Evolutionary conservation across 345 rosid genomes (phyloP), one percentile per base, ranked within the genome.

Genomic region (Gossypioides kirkii): DNA sequence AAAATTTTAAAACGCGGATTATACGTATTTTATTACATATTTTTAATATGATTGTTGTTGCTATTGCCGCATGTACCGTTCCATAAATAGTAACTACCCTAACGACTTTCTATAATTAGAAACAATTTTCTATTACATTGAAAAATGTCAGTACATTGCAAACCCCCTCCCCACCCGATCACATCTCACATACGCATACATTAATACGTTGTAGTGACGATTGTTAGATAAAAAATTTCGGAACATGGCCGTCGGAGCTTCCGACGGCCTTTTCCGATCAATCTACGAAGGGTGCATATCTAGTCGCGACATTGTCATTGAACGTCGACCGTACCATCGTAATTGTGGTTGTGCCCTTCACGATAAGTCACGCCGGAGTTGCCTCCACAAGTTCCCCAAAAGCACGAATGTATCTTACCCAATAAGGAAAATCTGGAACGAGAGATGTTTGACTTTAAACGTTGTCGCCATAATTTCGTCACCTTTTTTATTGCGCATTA

Each of bases 241-340:
- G 62, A 23, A 47, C 49, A 81, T 89, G 85, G 87, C 88, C 62
- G 14, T 84, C 0, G 79, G 89, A 66, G 81, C 86, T 5, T 78
- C 87, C 28, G 90, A 86, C 36, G 87, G 89, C 26, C 58, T 87
- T 12, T 82, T 89, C 73, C 85, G 85, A 10, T 71, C 73, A 58
- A 61, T 87, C 47, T 84, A 85, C 32, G 88, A 88, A 13, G 92
- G 89, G 2, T 85, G 90, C 70, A 75, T 90, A 54, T 80, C 91
- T 18, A 77, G 84, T 28, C 64, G 77, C 3, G 90, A 89, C 46
- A 43, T 77, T 10, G 76, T 73, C 32, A 73, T 85, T 3, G 89
- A 83, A 38, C 81, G 90, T 4, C 87, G 96, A 41, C 94, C 90
- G 8, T 89, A 87, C 74, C 91, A 87, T 67, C 86, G 86, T n/a